These are phyloP conservation scores for Saccharomyces uvarum DNA, from an alignment of 1,139 yeast genomes.

Conservation along the genomic window DNA sequence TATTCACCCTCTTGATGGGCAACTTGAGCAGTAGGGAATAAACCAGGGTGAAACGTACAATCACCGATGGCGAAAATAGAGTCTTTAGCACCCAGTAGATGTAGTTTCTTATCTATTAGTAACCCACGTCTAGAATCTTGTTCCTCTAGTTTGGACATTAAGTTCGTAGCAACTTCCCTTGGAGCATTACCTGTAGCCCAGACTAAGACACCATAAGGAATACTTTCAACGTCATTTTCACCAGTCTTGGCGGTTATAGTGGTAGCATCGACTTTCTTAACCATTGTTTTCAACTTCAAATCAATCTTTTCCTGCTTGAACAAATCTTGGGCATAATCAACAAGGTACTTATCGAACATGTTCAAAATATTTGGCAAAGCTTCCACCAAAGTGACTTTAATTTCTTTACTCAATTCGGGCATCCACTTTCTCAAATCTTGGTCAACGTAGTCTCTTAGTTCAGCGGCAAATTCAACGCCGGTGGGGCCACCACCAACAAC, in stretches of 20 bases:
- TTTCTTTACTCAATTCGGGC: conserved; percentile 76
- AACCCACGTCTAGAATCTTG: conserved; percentile 84
- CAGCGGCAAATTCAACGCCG: conserved; percentile 95
- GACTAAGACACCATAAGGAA: conserved; percentile 86
- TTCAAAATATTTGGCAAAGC: conserved; percentile 87
- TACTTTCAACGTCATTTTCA: conserved; percentile 46
- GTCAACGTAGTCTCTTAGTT: conserved; percentile 85
- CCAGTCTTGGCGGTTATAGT: conserved; percentile 60
- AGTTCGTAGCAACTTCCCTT: conserved; percentile 62
- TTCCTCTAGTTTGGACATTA: conserved; percentile 64
- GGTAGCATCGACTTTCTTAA: conserved; percentile 69
- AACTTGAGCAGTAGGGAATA: conserved; percentile 95
- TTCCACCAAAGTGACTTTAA: conserved; percentile 78
- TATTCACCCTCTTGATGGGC: conserved; percentile 91
- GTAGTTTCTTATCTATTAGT: conserved; percentile 72
- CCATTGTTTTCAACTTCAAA: conserved; percentile 76
- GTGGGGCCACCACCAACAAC: conserved; percentile 97
- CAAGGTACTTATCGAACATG: conserved; percentile 76
- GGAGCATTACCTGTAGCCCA: conserved; percentile 98
- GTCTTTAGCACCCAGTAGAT: conserved; percentile 76
- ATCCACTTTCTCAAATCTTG: conserved; percentile 85
- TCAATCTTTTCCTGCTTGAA: conserved; percentile 73
- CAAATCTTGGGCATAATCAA: conserved; percentile 76
- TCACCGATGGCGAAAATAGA: conserved; percentile 83
- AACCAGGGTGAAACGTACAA: conserved; percentile 80